Evolutionary conservation across 2,329 filamentous ascomycete genomes (phyloP).

Genomic region (Fusarium sp.): DNA sequence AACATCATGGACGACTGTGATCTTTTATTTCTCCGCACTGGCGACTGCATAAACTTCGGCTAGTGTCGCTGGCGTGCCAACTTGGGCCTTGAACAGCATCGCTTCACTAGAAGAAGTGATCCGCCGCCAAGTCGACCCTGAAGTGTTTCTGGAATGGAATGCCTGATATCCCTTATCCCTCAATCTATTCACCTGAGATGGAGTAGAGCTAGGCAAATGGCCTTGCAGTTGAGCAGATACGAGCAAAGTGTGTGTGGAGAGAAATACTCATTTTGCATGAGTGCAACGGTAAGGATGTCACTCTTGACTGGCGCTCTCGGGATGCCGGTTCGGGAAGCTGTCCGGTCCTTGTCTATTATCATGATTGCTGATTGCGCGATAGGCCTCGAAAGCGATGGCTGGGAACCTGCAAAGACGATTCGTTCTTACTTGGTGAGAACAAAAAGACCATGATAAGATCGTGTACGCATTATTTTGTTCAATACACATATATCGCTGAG

Average conservation of each 20-base stretch:
- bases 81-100: constrained; percentile 3
- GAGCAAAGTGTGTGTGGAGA: constrained; percentile 6
- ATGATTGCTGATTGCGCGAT: not conserved
- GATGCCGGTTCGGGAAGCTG: constrained; percentile 23
- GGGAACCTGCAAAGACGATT: not conserved
- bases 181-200: constrained; percentile 18
- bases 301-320: constrained; percentile 20
- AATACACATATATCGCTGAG: no score
- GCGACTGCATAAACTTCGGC: constrained; percentile 36
- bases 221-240: constrained; percentile 1
- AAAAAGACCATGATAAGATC: constrained; percentile 6
- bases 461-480: no score
- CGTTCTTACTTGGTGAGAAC: not conserved
- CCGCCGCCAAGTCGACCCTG: not conserved
- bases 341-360: not conserved
- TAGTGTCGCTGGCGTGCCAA: constrained; percentile 23
- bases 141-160: constrained; percentile 12
- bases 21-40: constrained; percentile 25
- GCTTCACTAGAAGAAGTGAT: constrained; percentile 15
- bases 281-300: constrained; percentile 14
- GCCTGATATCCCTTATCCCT: constrained; percentile 14
- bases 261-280: constrained; percentile 10
- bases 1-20: constrained; percentile 11
- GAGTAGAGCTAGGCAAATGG: not conserved
- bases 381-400: constrained; percentile 1